Base-by-base conservation (phyloP, 345 rosid species). In the Arabidopsis suecica region DNA sequence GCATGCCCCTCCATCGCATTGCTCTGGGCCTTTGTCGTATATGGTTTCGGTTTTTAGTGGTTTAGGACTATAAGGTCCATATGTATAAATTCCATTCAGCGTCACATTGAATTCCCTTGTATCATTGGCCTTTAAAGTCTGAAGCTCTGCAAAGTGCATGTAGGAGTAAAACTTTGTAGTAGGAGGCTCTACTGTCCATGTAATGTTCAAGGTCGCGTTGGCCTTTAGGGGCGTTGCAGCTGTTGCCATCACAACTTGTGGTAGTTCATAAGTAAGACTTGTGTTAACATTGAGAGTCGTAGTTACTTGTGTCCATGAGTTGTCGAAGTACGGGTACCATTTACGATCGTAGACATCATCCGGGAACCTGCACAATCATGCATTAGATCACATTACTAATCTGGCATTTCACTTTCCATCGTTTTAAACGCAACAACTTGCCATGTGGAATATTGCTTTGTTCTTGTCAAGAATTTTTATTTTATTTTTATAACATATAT, bases 91-190 rank as follows among this genome's bases (percentile, higher is more conserved):
- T 14, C 88, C 88, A 60, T 85, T 86, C 12, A 82, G 32, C 3
- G 79, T 64, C 8, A 84, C 7, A 47, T 81, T 82, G 54, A 86
- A 81, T 34, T 62, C 59, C 54, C 93, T 82, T 28, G 87, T 55
- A 50, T 81, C 77, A 44, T 86, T 86, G 3, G 79, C 78, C 7
- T 23, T 32, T 54, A 82, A 82, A 70, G 16, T 66, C 37, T 79
- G 80, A 59, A 88, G 57, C 69, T 88, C 89, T 8, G 87, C 81
- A 47, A 86, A 83, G 75, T 88, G 80, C 81, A 83, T 38, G 68
- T 77, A 77, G 30, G 58, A 20, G 68, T 77, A 71, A 66, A 37
- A 71, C 45, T 64, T 6, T 38, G 72, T n/a, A n/a, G 54, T 65
- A 14, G 75, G 55, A 57, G 76, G 9, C 3, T 58, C 49, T 22